A percentile compares a stretch with the other conserved stretches of the same genome.
phyloP scores from a whole-genome alignment of 140 eudicot genomes.

The Flaveria floridana region DNA sequence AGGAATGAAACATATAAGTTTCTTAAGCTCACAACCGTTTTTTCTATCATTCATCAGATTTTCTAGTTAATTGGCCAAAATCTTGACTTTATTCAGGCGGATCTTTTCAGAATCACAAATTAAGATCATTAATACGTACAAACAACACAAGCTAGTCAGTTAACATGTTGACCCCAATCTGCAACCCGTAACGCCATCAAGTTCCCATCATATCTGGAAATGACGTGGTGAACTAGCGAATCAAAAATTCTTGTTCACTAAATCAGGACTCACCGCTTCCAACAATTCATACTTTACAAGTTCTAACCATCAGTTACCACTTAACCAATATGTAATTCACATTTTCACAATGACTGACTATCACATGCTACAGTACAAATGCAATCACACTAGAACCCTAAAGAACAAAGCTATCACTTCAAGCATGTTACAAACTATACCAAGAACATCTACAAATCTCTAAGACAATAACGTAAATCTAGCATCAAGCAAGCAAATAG shows the following conservation, averaged over 20 bases:
- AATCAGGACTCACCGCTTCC: constrained; percentile 18
- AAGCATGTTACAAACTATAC: constrained; percentile 4
- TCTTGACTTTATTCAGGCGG: neutral
- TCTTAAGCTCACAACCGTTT: neutral
- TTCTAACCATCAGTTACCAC: constrained; percentile 20
- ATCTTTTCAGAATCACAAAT: neutral
- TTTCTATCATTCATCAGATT: constrained; percentile 6
- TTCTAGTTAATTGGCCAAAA: constrained; percentile 3
- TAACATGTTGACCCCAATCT: constrained; percentile 1
- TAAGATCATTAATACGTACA: neutral
- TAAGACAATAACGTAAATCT: constrained; percentile 14
- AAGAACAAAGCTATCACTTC: neutral
- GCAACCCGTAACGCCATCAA: constrained; percentile 6
- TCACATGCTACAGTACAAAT: constrained; percentile 17
- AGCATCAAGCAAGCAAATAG: constrained; percentile 18
- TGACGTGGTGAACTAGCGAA: neutral
- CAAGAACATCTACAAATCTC: neutral
- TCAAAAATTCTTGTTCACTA: neutral
- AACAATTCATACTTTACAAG: neutral
- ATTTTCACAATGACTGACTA: constrained; percentile 5
- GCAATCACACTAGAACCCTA: constrained; percentile 1
- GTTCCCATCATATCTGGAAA: constrained; percentile 19
- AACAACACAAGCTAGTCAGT: constrained; percentile 6
- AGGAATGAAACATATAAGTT: neutral
- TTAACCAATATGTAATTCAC: constrained; percentile 16